Evolutionary conservation across 2,329 filamentous ascomycete genomes (phyloP).

Genomic region (Sporothrix euskadiensis): DNA sequence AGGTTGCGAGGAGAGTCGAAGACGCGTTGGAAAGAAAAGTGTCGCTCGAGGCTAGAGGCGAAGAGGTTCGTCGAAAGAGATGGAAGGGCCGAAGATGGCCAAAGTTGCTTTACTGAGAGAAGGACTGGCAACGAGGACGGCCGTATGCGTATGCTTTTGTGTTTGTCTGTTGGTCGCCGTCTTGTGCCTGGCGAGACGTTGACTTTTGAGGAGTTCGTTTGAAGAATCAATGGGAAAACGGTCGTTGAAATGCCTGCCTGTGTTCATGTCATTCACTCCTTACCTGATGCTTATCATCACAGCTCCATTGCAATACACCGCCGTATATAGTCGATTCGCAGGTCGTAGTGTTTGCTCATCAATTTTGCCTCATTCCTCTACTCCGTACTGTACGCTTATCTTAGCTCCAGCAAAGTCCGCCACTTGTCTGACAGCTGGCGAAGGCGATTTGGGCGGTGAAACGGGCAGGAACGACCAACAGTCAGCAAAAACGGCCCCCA

Average conservation of each 20-base stretch:
- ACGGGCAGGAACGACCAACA: background rate
- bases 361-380: background rate
- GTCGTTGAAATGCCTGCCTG: background rate
- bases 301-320: background rate
- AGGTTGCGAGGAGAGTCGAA: background rate
- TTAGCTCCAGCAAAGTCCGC: background rate
- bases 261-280: background rate
- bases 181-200: background rate
- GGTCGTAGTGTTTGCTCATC: background rate
- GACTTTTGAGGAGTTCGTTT: background rate
- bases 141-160: background rate
- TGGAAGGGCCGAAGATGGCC: background rate
- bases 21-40: background rate
- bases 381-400: background rate
- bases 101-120: background rate
- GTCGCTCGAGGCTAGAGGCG: background rate
- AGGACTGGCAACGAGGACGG: background rate
- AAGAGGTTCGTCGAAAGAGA: background rate
- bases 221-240: no score
- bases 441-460: background rate
- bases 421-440: constrained; percentile 20
- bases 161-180: background rate
- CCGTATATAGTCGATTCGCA: background rate
- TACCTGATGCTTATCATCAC: background rate
- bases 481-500: constrained; percentile 9